These are phyloP conservation scores for Skeletonema menzelii DNA, from an alignment of 108 stramenopile genomes.

Conservation along the genomic window DNA sequence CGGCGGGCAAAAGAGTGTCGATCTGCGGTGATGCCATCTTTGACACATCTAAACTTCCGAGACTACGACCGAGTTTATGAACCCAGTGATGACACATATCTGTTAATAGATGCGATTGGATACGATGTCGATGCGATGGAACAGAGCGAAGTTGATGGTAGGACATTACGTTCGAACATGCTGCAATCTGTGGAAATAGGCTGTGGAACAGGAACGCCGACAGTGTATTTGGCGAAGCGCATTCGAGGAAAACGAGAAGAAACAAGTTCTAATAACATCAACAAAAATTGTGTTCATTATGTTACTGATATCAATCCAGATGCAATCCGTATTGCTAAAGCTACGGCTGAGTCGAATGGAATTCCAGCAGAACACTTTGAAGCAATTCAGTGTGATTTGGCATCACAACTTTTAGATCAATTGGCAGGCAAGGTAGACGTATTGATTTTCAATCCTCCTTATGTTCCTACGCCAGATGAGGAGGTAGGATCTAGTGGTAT, in stretches of 20 bases:
- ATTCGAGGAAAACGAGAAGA: conserved; percentile 8
- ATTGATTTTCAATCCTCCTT: conserved; percentile 94
- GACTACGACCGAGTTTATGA: conserved; percentile 88
- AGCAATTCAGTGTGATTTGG: conserved; percentile 76
- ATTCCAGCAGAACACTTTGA: conserved; percentile 29
- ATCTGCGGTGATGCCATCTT: conserved; percentile 63
- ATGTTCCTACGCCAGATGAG: conserved; percentile 87
- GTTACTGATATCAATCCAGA: conserved; percentile 81
- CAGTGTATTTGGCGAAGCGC: conserved; percentile 61
- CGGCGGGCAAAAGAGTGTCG: conserved; percentile 45
- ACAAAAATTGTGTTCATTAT: conserved; percentile 15
- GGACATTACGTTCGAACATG: conserved; percentile 10
- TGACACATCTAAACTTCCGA: conserved; percentile 66
- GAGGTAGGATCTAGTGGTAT: conserved; percentile 86
- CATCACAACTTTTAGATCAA: conserved; percentile 41
- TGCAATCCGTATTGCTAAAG: conserved; percentile 64
- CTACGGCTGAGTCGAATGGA: conserved; percentile 64
- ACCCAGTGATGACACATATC: conserved; percentile 89
- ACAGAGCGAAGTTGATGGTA: neutral
- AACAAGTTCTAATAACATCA: neutral
- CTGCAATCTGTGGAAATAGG: conserved; percentile 72
- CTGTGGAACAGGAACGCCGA: conserved; percentile 79
- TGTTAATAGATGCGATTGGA: conserved; percentile 84
- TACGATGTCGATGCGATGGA: conserved; percentile 44
- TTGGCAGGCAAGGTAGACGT: conserved; percentile 58